These are phyloP conservation scores for Mortierella sp. DNA, from an alignment of 371 early-diverging fungal species.

Conservation along the genomic window DNA sequence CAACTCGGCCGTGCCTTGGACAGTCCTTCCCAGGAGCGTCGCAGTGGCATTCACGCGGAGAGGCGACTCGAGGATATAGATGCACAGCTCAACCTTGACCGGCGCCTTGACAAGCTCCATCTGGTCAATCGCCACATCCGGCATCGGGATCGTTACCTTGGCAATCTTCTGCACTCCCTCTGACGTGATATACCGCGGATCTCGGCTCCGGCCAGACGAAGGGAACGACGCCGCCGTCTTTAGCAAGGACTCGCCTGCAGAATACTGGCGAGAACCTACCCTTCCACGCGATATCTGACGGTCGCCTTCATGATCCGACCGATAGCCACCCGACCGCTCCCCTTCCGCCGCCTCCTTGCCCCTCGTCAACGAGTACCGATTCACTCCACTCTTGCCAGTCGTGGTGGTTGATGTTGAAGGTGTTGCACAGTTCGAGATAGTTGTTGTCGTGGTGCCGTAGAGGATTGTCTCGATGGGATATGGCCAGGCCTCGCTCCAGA, in stretches of 20 bases:
- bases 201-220: constrained; percentile 16
- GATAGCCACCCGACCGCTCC: constrained; percentile 16
- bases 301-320: constrained; percentile 35
- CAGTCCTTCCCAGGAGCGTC: constrained; percentile 37
- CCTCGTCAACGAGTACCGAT: constrained; percentile 3
- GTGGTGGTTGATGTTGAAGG: neutral
- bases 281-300: constrained; percentile 21
- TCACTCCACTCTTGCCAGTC: neutral
- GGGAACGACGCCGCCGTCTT: constrained; percentile 47
- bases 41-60: constrained; percentile 48
- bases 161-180: constrained; percentile 53
- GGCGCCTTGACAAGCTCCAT: constrained; percentile 52
- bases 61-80: constrained; percentile 43
- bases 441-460: constrained; percentile 30
- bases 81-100: constrained; percentile 51
- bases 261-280: constrained; percentile 18
- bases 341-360: neutral
- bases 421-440: neutral
- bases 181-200: constrained; percentile 51
- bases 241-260: constrained; percentile 18
- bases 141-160: constrained; percentile 53
- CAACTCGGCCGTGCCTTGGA: constrained; percentile 38
- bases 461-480: constrained; percentile 55
- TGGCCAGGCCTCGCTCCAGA: constrained; percentile 59
- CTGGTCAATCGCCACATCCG: constrained; percentile 53